A percentile compares a stretch with the other conserved stretches of the same genome.
Evolutionary conservation across 1,284 basidiomycete species (phyloP).

Genomic region (Fomitiporia mediterranea): DNA sequence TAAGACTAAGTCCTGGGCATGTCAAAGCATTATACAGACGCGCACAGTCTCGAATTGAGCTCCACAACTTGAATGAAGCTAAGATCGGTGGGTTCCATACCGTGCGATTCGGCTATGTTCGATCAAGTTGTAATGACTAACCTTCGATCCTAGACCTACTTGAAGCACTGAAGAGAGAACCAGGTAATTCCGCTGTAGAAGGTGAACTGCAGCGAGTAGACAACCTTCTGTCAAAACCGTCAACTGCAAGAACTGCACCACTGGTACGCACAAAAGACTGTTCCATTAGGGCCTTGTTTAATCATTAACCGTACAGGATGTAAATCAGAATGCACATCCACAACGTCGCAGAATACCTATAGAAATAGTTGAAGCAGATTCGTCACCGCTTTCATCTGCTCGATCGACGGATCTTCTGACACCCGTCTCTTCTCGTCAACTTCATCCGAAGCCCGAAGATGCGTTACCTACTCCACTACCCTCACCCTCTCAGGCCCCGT

Average conservation of each 20-base stretch:
- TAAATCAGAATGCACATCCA: conserved; percentile 24
- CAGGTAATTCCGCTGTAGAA: conserved; percentile 52
- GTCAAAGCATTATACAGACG: conserved; percentile 71
- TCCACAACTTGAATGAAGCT: conserved; percentile 51
- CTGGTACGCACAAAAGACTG: conserved; percentile 22
- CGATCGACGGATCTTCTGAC: conserved; percentile 16
- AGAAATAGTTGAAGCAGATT: conserved; percentile 47
- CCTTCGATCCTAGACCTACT: conserved; percentile 45
- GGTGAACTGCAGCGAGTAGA: conserved; percentile 49
- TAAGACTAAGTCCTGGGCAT: conserved; percentile 49
- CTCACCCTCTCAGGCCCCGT: conserved; percentile 24
- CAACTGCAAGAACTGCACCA: conserved; percentile 24
- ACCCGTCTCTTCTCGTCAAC: conserved; percentile 13
- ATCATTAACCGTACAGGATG: conserved; percentile 28
- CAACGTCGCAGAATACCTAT: conserved; percentile 66
- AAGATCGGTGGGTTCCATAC: conserved; percentile 44
- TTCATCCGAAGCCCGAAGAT: not conserved
- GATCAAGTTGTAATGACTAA: not conserved
- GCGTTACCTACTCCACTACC: conserved; percentile 4
- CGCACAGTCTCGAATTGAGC: conserved; percentile 56
- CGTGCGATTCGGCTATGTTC: not conserved
- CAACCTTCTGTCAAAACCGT: conserved; percentile 24
- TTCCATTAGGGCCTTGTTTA: conserved; percentile 12
- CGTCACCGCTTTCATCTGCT: conserved; percentile 18
- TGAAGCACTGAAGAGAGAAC: conserved; percentile 51